phyloP scores from a whole-genome alignment of 257 asterid species.

The Lantana camara region DNA sequence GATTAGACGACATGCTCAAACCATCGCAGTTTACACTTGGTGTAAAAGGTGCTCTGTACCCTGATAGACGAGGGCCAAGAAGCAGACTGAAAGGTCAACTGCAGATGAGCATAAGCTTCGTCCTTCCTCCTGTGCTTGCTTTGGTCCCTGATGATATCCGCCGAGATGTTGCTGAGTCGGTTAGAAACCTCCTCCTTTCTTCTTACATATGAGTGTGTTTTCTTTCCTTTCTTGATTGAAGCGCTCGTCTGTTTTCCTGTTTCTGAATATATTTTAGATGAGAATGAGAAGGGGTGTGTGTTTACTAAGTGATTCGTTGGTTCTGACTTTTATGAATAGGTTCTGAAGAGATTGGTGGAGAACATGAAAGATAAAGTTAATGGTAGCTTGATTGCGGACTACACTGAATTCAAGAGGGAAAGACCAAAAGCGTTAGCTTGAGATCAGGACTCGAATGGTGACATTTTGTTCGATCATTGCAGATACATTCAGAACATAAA shows the following conservation, averaged over 20 bases:
- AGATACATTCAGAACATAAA: background rate
- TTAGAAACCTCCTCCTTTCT: conserved; percentile 34
- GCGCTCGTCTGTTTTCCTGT: too few species aligned
- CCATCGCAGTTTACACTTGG: conserved; percentile 79
- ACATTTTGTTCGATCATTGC: too few species aligned
- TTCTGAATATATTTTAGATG: background rate
- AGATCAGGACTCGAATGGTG: background rate
- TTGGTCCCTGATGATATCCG: conserved; percentile 83
- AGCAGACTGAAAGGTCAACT: conserved; percentile 75
- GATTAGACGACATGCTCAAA: conserved; percentile 76
- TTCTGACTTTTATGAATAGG: conserved; percentile 40
- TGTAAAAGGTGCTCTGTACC: conserved; percentile 80
- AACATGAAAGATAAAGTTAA: conserved; percentile 88
- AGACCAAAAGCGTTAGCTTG: conserved; percentile 49
- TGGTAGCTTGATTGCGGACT: conserved; percentile 81
- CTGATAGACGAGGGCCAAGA: conserved; percentile 64
- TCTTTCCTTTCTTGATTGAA: background rate
- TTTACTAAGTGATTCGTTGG: background rate
- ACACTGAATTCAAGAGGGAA: conserved; percentile 72
- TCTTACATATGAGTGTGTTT: too few species aligned
- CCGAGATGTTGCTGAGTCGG: conserved; percentile 84
- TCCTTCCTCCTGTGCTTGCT: conserved; percentile 75
- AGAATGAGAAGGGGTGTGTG: background rate
- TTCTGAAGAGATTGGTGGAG: conserved; percentile 69
- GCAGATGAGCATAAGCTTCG: conserved; percentile 78